Percentiles rank a stretch among this genome's conserved stretches.
These are phyloP conservation scores for Candida anutae DNA, from an alignment of 1,139 yeast species.

Conservation along the genomic window DNA sequence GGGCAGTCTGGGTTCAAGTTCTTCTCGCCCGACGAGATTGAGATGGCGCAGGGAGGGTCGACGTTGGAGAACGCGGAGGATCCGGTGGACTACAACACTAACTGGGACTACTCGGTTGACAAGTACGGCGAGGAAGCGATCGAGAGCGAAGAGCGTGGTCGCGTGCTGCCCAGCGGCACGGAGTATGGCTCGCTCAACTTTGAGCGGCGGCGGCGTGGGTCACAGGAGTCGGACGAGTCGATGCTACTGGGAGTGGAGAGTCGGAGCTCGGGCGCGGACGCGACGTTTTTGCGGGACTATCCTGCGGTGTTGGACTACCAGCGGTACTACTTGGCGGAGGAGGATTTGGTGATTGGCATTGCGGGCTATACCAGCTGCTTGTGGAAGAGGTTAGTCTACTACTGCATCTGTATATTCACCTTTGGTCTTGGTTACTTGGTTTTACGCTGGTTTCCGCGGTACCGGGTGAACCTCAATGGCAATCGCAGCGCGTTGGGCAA, in stretches of 20 bases:
- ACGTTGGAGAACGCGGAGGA: slow-evolving; percentile 56
- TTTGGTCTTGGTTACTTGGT: slow-evolving; percentile 67
- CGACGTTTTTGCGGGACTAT: slow-evolving; percentile 31
- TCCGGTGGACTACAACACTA: slow-evolving; percentile 56
- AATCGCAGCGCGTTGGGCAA: slow-evolving; percentile 58
- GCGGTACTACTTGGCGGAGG: slow-evolving; percentile 88
- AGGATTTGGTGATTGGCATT: slow-evolving; percentile 86
- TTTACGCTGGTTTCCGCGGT: slow-evolving; percentile 80
- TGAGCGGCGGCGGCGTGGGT: slow-evolving; percentile 24
- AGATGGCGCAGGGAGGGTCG: slow-evolving; percentile 81
- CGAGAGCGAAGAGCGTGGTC: slow-evolving; percentile 11
- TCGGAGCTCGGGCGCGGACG: slow-evolving; percentile 18
- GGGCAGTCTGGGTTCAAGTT: slow-evolving; percentile 53
- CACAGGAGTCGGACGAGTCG: slow-evolving; percentile 18
- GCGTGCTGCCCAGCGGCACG: slow-evolving; percentile 6
- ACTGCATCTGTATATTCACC: slow-evolving; percentile 48
- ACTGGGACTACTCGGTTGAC: slow-evolving; percentile 54
- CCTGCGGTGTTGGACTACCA: slow-evolving; percentile 50
- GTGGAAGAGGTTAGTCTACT: slow-evolving; percentile 41
- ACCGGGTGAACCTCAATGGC: slow-evolving; percentile 64
- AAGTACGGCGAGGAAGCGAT: slow-evolving; percentile 35
- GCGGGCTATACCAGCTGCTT: slow-evolving; percentile 72
- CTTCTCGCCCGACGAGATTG: slow-evolving; percentile 77
- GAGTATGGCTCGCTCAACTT: slow-evolving; percentile 33
- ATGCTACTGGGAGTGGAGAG: slow-evolving; percentile 7